Evolutionary conservation across 352 stramenopile species (phyloP).

Genomic region (Globisporangium carolinianum): DNA sequence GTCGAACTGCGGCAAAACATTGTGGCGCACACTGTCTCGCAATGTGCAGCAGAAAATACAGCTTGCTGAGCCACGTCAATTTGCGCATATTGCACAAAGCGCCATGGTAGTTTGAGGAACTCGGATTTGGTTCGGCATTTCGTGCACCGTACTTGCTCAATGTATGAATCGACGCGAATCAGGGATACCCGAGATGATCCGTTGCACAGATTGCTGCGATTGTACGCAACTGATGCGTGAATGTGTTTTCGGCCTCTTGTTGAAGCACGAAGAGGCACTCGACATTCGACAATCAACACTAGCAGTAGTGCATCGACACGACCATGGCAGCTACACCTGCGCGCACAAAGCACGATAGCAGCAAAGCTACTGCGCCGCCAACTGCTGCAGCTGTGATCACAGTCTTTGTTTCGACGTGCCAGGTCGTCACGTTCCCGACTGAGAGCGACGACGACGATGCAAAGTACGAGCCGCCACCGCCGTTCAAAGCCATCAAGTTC

Average conservation of each 20-base stretch:
- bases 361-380: slow-evolving; percentile 2
- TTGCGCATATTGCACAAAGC: not conserved
- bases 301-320: too few species aligned
- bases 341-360: not conserved
- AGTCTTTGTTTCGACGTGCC: slow-evolving; percentile 55
- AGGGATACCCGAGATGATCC: too few species aligned
- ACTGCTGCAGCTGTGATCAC: slow-evolving; percentile 19
- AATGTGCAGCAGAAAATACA: not conserved
- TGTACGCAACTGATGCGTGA: not conserved
- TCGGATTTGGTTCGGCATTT: too few species aligned
- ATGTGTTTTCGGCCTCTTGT: not conserved
- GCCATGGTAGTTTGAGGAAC: not conserved
- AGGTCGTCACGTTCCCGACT: slow-evolving; percentile 24
- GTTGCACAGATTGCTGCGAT: not conserved
- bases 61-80: not conserved
- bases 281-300: too few species aligned
- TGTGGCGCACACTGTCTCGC: not conserved
- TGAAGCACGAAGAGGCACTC: not conserved
- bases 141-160: not conserved
- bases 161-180: not conserved
- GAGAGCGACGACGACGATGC: slow-evolving; percentile 1
- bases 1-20: not conserved
- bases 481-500: slow-evolving; percentile 20
- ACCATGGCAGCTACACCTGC: not conserved
- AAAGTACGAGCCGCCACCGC: not conserved